A percentile compares a stretch with the other conserved stretches of the same genome.
phyloP scores from a whole-genome alignment of 2,329 filamentous ascomycete genomes.

The Colletotrichum euphorbiae region DNA sequence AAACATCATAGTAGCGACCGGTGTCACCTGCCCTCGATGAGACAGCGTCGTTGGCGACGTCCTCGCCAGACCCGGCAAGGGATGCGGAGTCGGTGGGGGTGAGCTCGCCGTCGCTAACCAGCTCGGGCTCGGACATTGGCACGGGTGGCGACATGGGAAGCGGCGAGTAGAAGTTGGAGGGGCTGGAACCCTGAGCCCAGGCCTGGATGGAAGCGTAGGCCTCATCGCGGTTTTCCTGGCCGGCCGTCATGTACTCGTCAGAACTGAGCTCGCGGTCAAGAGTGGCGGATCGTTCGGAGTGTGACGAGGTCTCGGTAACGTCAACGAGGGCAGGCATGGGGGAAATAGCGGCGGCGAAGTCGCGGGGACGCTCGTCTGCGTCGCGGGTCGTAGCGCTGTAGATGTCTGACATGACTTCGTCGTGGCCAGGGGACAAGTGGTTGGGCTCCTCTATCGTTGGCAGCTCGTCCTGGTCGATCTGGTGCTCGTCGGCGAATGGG shows the following conservation, averaged over 20 bases:
- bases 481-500: slow-evolving; percentile 69
- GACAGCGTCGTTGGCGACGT: slow-evolving; percentile 57
- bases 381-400: slow-evolving; percentile 68
- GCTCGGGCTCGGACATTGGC: slow-evolving; percentile 63
- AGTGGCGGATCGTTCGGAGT: slow-evolving; percentile 37
- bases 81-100: slow-evolving; percentile 71
- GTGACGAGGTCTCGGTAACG: slow-evolving; percentile 40
- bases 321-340: slow-evolving; percentile 50
- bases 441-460: slow-evolving; percentile 47
- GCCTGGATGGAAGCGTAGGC: slow-evolving; percentile 73
- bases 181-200: slow-evolving; percentile 68
- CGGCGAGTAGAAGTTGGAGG: slow-evolving; percentile 69
- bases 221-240: slow-evolving; percentile 58
- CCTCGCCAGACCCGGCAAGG: slow-evolving; percentile 62
- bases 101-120: slow-evolving; percentile 64
- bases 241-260: slow-evolving; percentile 65
- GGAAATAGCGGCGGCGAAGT: slow-evolving; percentile 42
- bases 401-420: slow-evolving; percentile 65
- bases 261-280: slow-evolving; percentile 50
- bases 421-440: slow-evolving; percentile 57
- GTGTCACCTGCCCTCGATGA: slow-evolving; percentile 53
- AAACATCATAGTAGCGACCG: slow-evolving; percentile 62
- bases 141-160: slow-evolving; percentile 64
- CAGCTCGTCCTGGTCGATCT: slow-evolving; percentile 62
- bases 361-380: slow-evolving; percentile 42